A percentile compares a stretch with the other conserved stretches of the same genome.
phyloP scores from a whole-genome alignment of 169 alveolate species.

The Plasmodium relictum region DNA sequence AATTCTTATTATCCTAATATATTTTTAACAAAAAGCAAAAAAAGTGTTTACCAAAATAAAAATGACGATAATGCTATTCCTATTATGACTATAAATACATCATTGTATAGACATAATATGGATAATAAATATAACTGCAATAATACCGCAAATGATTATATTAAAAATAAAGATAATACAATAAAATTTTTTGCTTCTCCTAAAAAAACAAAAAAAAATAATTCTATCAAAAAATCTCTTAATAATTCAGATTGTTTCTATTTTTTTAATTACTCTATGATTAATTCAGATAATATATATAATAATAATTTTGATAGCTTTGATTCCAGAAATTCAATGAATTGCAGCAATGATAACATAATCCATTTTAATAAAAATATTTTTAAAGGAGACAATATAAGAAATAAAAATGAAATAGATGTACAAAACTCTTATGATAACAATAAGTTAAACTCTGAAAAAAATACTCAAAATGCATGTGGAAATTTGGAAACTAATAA shows the following conservation, averaged over 20 bases:
- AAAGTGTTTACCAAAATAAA: slow-evolving; percentile 34
- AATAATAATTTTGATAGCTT: slow-evolving; percentile 46
- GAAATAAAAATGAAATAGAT: slow-evolving; percentile 38
- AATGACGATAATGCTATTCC: slow-evolving; percentile 65
- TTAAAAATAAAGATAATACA: slow-evolving; percentile 74
- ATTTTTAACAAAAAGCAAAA: slow-evolving; percentile 53
- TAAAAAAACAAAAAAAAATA: slow-evolving; percentile 53
- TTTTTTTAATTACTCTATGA: slow-evolving; percentile 57
- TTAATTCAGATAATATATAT: slow-evolving; percentile 51
- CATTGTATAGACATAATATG: slow-evolving; percentile 68
- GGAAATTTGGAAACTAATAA: slow-evolving; percentile 20
- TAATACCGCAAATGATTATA: slow-evolving; percentile 74
- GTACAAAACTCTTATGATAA: slow-evolving; percentile 13
- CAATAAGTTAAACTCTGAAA: background rate
- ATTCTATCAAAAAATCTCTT: slow-evolving; percentile 61
- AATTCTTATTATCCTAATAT: slow-evolving; percentile 42
- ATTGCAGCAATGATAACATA: slow-evolving; percentile 20
- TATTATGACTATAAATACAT: slow-evolving; percentile 71
- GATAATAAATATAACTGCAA: slow-evolving; percentile 72
- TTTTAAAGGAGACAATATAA: slow-evolving; percentile 49
- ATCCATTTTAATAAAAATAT: slow-evolving; percentile 30
- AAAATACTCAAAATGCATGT: slow-evolving; percentile 9
- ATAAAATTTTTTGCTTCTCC: slow-evolving; percentile 77
- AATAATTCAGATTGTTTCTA: slow-evolving; percentile 60
- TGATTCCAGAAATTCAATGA: slow-evolving; percentile 48